These are phyloP conservation scores for Marasmius oreades DNA, from an alignment of 1,284 basidiomycete genomes.

Conservation along the genomic window DNA sequence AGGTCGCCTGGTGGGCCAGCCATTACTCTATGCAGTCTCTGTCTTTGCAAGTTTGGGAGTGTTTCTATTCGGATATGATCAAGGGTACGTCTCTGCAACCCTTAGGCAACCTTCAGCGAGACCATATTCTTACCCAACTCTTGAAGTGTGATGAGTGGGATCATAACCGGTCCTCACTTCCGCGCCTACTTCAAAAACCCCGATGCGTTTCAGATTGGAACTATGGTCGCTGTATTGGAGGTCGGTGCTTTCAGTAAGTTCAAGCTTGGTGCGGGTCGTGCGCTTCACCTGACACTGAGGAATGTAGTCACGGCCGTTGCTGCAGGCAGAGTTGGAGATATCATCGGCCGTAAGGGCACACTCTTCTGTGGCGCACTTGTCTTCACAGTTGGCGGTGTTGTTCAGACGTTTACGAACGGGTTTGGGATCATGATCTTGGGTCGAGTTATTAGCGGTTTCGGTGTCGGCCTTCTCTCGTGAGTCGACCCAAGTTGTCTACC, in stretches of 20 bases:
- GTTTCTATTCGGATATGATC: constrained; percentile 93
- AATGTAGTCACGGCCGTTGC: constrained; percentile 81
- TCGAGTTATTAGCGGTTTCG: constrained; percentile 86
- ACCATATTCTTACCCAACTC: constrained; percentile 5
- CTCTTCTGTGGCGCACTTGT: constrained; percentile 85
- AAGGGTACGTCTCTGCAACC: constrained; percentile 58
- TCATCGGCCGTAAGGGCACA: constrained; percentile 84
- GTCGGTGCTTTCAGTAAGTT: constrained; percentile 85
- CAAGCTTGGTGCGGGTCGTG: not conserved
- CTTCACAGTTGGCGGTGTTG: constrained; percentile 85
- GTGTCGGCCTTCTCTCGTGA: constrained; percentile 89
- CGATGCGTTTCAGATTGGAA: constrained; percentile 63
- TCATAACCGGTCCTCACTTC: constrained; percentile 94
- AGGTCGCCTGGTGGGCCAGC: constrained; percentile 72
- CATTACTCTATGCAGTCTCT: constrained; percentile 79
- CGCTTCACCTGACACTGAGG: constrained; percentile 2
- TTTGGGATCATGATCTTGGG: constrained; percentile 88
- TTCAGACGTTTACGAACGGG: constrained; percentile 87
- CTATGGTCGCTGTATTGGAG: constrained; percentile 92
- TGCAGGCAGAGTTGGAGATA: constrained; percentile 86
- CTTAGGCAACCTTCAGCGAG: not conserved
- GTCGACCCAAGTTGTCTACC: constrained; percentile 25
- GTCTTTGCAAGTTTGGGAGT: constrained; percentile 87
- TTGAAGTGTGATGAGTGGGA: constrained; percentile 80
- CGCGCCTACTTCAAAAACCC: constrained; percentile 81